Evolutionary conservation across 768 basidiomycete species (phyloP).

Genomic region (Mrakia hoshinonis): DNA sequence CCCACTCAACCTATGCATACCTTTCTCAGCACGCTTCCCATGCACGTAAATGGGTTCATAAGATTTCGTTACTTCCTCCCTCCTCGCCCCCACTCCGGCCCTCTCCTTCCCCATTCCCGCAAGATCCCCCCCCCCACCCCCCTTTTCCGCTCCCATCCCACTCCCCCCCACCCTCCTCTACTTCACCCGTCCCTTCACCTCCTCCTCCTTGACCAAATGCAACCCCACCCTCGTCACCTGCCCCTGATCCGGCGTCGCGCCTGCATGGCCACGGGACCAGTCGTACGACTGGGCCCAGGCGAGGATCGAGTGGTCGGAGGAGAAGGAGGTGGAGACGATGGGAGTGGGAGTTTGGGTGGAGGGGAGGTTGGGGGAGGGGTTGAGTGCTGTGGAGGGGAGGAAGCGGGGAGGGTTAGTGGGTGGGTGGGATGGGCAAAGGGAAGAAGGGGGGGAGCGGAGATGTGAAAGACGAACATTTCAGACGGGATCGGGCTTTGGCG

Average conservation of each 20-base stretch:
- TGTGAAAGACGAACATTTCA: conserved; percentile 59
- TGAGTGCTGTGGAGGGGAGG: conserved; percentile 9
- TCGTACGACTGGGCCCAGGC: conserved; percentile 24
- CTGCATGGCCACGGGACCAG: conserved; percentile 44
- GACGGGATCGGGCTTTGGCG: conserved; percentile 79
- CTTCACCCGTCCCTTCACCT: conserved; percentile 41
- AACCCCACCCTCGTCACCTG: conserved; percentile 44
- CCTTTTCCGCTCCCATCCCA: too few relatives aligned
- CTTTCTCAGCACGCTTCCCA: too few relatives aligned
- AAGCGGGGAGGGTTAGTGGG: neutral
- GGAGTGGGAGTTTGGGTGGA: conserved; percentile 13
- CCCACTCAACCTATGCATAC: too few relatives aligned
- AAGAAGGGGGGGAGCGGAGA: neutral
- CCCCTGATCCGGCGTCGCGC: conserved; percentile 54
- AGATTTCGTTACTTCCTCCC: too few relatives aligned
- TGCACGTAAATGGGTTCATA: too few relatives aligned
- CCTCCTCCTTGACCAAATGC: conserved; percentile 44
- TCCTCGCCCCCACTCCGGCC: too few relatives aligned
- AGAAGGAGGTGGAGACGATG: conserved; percentile 20
- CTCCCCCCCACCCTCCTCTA: neutral
- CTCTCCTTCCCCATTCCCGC: too few relatives aligned
- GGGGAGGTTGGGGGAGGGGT: neutral
- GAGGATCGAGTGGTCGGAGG: conserved; percentile 12
- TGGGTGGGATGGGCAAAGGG: neutral
- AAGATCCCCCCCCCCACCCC: too few relatives aligned